Evolutionary conservation across 1,139 yeast species (phyloP).

Genomic region (Kodamaea alishanica): DNA sequence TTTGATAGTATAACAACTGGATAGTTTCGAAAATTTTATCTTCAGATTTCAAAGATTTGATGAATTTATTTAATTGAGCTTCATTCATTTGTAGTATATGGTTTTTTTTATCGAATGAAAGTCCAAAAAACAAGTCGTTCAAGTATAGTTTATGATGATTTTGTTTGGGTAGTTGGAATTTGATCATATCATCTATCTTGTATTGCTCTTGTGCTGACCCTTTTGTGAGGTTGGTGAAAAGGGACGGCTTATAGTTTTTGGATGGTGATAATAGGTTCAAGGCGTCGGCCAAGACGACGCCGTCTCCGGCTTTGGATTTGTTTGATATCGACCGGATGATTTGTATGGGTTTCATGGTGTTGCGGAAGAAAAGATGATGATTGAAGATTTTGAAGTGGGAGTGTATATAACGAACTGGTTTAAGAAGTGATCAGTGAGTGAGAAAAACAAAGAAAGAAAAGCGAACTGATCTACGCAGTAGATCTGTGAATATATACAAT

Average conservation of each 20-base stretch:
- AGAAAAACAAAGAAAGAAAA: too few relatives aligned
- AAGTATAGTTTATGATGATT: slow-evolving; percentile 15
- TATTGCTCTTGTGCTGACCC: slow-evolving; percentile 33
- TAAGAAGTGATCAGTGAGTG: background rate
- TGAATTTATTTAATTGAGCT: slow-evolving; percentile 20
- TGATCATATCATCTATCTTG: slow-evolving; percentile 14
- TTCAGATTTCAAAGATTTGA: slow-evolving; percentile 23
- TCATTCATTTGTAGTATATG: slow-evolving; percentile 16
- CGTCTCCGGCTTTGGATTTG: slow-evolving; percentile 16
- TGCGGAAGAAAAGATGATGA: too few relatives aligned
- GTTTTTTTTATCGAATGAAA: slow-evolving; percentile 14
- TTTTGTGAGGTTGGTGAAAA: slow-evolving; percentile 29
- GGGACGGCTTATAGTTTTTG: slow-evolving; percentile 32
- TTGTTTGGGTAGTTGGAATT: slow-evolving; percentile 11
- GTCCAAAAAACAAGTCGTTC: slow-evolving; percentile 19
- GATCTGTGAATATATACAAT: too few relatives aligned
- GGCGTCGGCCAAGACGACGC: slow-evolving; percentile 36
- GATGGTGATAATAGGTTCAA: slow-evolving; percentile 35
- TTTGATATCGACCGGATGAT: slow-evolving; percentile 9
- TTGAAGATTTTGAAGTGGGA: too few relatives aligned
- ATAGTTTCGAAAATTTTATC: slow-evolving; percentile 26
- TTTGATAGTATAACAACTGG: slow-evolving; percentile 25
- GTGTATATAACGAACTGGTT: too few relatives aligned
- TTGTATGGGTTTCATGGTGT: background rate
- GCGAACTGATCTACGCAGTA: too few relatives aligned